Base-by-base conservation (phyloP, 805 yeast species). In the Nakazawaea pomicola region DNA sequence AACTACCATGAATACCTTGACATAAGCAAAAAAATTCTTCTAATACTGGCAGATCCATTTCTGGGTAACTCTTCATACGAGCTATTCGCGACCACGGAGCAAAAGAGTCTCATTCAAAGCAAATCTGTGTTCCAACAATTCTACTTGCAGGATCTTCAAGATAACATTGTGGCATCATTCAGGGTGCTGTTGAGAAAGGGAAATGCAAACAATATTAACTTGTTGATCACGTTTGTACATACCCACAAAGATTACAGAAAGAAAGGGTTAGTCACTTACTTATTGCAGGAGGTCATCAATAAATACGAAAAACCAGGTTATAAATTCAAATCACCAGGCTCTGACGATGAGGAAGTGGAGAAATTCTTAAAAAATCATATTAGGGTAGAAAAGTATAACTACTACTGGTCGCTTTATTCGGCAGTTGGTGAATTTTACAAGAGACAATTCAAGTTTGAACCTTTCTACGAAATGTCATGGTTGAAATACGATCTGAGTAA, bases 371-470 rank as follows among this genome's bases (percentile, higher is more conserved):
- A 7, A 23, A 23, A 10, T 8, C 25, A 16, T 14, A 12, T 33
- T 10, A 19, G 7, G 7, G 25, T 23, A 10, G 25, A 23, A 6
- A 29, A n/a, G n/a, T 21, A 16, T 37, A 17, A 28, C 9, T 9
- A 17, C 14, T 39, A 32, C 38, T 39, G 42, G 42, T 14, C 37
- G 4, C 29, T 39, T 14, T 33, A 39, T 16, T 39, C 42, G 6
- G 36, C 16, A 4, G 20, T 38, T 20, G 29, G 14, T 18, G 29
- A 29, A 14, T 38, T 18, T 29, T 38, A 38, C 20, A 20, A 38
- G 19, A 19, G 21, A 12, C 17, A 31, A 6, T 38, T 38, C 16
- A 36, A 29, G 6, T 38, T 38, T 15, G 18, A 30, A 7, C 17
- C 36, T 27, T 19, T 30, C 24, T 8, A 16, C 20, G 41, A 38